These are phyloP conservation scores for Albizia julibrissin DNA, from an alignment of 306 rosid species.

Conservation along the genomic window DNA sequence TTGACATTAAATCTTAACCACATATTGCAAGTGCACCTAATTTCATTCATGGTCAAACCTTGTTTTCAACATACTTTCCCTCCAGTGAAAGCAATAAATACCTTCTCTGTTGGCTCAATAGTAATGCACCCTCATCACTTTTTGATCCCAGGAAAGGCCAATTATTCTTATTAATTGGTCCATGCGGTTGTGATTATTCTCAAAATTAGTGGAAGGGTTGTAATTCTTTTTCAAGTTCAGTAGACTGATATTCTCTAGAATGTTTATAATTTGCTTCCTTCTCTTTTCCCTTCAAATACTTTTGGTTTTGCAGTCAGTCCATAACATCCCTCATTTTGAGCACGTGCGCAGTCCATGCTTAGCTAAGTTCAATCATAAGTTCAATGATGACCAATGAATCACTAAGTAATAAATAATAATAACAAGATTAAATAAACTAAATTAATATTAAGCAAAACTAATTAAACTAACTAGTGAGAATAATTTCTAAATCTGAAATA, in stretches of 20 bases:
- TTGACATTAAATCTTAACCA: neutral
- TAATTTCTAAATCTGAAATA: too few relatives aligned
- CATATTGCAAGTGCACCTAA: neutral
- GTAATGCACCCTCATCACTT: neutral
- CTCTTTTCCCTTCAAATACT: constrained; percentile 31
- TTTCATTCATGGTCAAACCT: neutral
- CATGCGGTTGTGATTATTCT: constrained; percentile 26
- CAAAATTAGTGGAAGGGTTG: constrained; percentile 19
- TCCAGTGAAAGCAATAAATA: neutral
- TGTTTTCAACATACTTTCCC: neutral
- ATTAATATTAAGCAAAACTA: too few relatives aligned
- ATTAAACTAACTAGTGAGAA: too few relatives aligned
- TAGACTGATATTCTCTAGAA: constrained; percentile 7
- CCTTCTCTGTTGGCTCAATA: constrained; percentile 4
- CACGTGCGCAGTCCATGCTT: constrained; percentile 91
- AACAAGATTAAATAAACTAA: too few relatives aligned
- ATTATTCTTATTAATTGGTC: constrained; percentile 15
- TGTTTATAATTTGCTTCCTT: constrained; percentile 19
- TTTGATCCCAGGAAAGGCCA: neutral
- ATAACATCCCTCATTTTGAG: constrained; percentile 90
- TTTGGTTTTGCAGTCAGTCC: constrained; percentile 89
- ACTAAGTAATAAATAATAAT: too few relatives aligned
- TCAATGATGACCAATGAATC: too few relatives aligned
- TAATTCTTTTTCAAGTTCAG: constrained; percentile 24
- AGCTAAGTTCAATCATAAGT: constrained; percentile 23